Percentiles rank a stretch among this genome's conserved stretches.
Evolutionary conservation across 192 early-diverging fungal genomes (phyloP).

Genomic region (Rhizoclosmatium sp.): DNA sequence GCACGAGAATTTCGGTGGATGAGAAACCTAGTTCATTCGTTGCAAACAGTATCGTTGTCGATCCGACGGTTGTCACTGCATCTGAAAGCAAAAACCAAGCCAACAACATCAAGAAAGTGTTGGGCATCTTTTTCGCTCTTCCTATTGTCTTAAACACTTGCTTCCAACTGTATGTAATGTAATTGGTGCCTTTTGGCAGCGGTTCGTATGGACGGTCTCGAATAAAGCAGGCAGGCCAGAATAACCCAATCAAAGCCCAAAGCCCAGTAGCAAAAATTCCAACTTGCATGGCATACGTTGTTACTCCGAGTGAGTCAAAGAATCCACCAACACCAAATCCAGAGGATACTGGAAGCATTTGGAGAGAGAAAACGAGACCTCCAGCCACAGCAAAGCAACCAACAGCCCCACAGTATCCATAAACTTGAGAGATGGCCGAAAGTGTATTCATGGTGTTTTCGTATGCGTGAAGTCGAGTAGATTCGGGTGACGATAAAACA

Average conservation of each 20-base stretch:
- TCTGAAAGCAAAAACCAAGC: slow-evolving; percentile 38
- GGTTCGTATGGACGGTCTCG: slow-evolving; percentile 24
- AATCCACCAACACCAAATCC: slow-evolving; percentile 26
- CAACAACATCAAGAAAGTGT: slow-evolving; percentile 33
- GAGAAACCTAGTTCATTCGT: slow-evolving; percentile 24
- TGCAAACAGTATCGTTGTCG: slow-evolving; percentile 28
- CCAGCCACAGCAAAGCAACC: slow-evolving; percentile 31
- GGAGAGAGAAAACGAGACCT: slow-evolving; percentile 20
- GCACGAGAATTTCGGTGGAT: slow-evolving; percentile 24
- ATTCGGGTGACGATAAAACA: slow-evolving; percentile 11
- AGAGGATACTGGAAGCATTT: slow-evolving; percentile 19
- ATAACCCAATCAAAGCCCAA: slow-evolving; percentile 22
- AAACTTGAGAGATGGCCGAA: slow-evolving; percentile 14
- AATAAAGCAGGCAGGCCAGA: slow-evolving; percentile 16
- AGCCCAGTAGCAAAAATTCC: slow-evolving; percentile 26
- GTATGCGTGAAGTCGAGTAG: not conserved
- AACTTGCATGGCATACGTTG: slow-evolving; percentile 24
- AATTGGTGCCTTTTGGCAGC: slow-evolving; percentile 36
- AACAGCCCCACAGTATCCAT: slow-evolving; percentile 31
- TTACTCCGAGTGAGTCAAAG: slow-evolving; percentile 8
- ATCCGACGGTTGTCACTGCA: slow-evolving; percentile 27
- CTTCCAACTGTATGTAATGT: slow-evolving; percentile 35
- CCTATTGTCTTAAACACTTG: slow-evolving; percentile 8
- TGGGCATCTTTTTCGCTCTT: slow-evolving; percentile 21
- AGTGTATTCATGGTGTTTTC: slow-evolving; percentile 31